phyloP scores from a whole-genome alignment of 495 filamentous ascomycete genomes.

The Talaromyces liani region DNA sequence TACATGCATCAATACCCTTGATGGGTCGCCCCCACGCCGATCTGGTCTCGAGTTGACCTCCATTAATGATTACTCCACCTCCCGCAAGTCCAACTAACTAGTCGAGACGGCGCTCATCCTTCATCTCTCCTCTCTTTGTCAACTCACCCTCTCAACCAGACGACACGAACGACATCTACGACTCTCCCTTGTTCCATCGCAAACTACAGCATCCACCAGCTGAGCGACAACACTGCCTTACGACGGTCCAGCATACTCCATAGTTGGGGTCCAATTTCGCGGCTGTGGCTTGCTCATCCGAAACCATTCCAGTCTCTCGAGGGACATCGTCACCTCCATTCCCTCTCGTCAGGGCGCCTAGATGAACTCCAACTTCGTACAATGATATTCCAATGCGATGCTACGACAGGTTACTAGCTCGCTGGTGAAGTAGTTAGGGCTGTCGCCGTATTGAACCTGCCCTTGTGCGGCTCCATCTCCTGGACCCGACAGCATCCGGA shows the following conservation, averaged over 20 bases:
- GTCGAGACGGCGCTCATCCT: not conserved
- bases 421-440: not conserved
- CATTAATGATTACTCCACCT: too few relatives aligned
- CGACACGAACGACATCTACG: not conserved
- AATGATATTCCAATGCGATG: slow-evolving; percentile 4
- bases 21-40: not conserved
- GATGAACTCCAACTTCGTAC: not conserved
- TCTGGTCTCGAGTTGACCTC: not conserved
- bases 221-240: not conserved
- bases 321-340: not conserved
- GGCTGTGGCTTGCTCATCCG: slow-evolving; percentile 3
- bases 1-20: not conserved
- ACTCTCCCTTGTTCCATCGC: not conserved
- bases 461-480: not conserved
- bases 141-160: not conserved
- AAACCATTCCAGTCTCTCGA: not conserved
- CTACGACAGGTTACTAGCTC: not conserved
- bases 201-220: not conserved
- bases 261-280: not conserved
- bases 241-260: not conserved
- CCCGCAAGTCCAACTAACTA: not conserved
- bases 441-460: not conserved
- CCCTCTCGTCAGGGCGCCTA: not conserved
- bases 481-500: not conserved
- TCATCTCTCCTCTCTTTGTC: not conserved